These are phyloP conservation scores for Zoysia matrella DNA, from an alignment of 202 grass and related monocot species.

Conservation along the genomic window DNA sequence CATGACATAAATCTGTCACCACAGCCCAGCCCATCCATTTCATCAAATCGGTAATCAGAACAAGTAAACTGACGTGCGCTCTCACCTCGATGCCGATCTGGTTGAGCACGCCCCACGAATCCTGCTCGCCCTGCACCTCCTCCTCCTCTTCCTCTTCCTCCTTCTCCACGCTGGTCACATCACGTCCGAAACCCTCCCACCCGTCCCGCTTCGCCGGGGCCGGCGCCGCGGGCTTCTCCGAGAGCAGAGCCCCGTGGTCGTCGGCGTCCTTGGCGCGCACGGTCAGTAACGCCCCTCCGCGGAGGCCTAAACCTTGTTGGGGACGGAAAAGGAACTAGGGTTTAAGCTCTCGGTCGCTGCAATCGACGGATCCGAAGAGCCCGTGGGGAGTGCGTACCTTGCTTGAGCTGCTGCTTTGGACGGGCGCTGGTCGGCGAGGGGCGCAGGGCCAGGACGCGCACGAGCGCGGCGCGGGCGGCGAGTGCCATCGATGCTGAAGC, in stretches of 20 bases:
- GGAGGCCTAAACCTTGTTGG: slow-evolving; percentile 30
- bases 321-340: slow-evolving; percentile 30
- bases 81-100: slow-evolving; percentile 57
- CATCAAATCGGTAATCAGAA: slow-evolving; percentile 12
- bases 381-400: slow-evolving; percentile 22
- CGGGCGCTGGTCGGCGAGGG: not conserved
- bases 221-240: slow-evolving; percentile 40
- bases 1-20: not conserved
- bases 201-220: slow-evolving; percentile 36
- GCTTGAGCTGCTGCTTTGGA: slow-evolving; percentile 27
- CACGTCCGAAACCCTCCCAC: slow-evolving; percentile 37
- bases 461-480: slow-evolving; percentile 27
- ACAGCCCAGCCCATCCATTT: slow-evolving; percentile 10
- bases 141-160: not conserved
- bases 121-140: slow-evolving; percentile 31
- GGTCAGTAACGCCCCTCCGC: slow-evolving; percentile 31
- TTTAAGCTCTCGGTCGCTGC: slow-evolving; percentile 35
- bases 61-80: not conserved
- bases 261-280: slow-evolving; percentile 47
- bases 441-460: slow-evolving; percentile 41
- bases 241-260: slow-evolving; percentile 24
- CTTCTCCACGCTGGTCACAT: slow-evolving; percentile 18
- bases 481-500: slow-evolving; percentile 24
- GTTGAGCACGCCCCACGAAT: slow-evolving; percentile 39
- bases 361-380: slow-evolving; percentile 11